Evolutionary conservation across 139 green algal genomes (phyloP).

Genomic region (Tetradesmus lagerheimii): DNA sequence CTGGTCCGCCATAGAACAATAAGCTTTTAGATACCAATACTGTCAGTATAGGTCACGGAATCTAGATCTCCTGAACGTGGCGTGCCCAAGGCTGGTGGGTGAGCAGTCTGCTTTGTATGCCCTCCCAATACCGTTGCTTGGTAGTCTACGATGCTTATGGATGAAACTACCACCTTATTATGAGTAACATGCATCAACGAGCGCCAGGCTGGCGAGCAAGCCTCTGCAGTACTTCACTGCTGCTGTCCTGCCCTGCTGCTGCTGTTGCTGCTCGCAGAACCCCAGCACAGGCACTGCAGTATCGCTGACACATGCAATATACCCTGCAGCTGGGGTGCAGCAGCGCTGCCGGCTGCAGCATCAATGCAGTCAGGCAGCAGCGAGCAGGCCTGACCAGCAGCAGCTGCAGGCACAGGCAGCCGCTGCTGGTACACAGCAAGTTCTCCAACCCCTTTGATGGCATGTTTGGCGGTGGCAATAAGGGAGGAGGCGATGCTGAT

Average conservation of each 20-base stretch:
- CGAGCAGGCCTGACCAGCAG: slow-evolving; percentile 17
- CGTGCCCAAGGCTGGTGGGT: neutral
- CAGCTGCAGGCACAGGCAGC: slow-evolving; percentile 13
- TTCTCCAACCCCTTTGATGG: slow-evolving; percentile 39
- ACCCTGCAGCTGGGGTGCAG: slow-evolving; percentile 38
- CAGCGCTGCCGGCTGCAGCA: slow-evolving; percentile 29
- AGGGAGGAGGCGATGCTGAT: slow-evolving; percentile 6
- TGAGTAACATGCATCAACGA: neutral
- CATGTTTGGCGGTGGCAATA: slow-evolving; percentile 36
- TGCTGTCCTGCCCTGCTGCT: neutral
- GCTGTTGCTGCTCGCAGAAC: neutral
- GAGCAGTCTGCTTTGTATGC: neutral
- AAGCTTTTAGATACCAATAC: neutral
- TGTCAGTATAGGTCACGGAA: neutral
- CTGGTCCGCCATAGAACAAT: neutral
- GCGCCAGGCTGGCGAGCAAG: neutral
- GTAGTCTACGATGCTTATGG: neutral
- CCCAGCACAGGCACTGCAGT: neutral
- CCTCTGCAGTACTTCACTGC: neutral
- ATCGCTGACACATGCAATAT: slow-evolving; percentile 8
- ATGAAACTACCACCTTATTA: neutral
- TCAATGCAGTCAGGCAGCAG: neutral
- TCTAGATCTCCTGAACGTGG: neutral
- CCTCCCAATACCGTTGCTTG: neutral
- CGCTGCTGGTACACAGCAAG: slow-evolving; percentile 20